A percentile compares a stretch with the other conserved stretches of the same genome.
phyloP scores from a whole-genome alignment of 73 alveolate genomes.

The Tetrahymena malaccensis region DNA sequence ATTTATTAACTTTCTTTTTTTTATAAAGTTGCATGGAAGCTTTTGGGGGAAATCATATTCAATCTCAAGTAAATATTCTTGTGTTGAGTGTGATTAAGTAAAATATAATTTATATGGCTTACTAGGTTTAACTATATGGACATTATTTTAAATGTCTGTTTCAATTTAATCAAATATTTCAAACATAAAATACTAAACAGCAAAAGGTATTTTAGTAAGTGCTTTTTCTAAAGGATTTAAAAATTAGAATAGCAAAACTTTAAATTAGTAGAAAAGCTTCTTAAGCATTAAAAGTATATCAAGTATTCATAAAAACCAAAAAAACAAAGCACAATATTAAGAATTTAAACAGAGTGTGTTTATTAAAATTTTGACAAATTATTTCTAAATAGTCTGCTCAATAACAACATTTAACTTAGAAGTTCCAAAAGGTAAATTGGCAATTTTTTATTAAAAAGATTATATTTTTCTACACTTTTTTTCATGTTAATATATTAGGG shows the following conservation, averaged over 20 bases:
- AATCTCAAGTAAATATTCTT: background rate
- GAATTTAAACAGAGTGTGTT: background rate
- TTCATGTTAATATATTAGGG: too few relatives aligned
- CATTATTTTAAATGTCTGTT: background rate
- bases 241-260: too few relatives aligned
- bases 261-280: too few relatives aligned
- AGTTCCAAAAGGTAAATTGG: background rate
- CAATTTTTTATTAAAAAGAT: too few relatives aligned
- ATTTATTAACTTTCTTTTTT: too few relatives aligned
- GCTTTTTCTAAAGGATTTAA: too few relatives aligned
- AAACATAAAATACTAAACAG: background rate
- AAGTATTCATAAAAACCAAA: background rate
- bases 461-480: too few relatives aligned
- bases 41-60: background rate
- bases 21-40: background rate
- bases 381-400: constrained; percentile 1
- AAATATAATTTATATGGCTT: background rate
- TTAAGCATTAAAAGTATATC: background rate
- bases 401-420: background rate
- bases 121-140: background rate
- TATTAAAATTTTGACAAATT: constrained; percentile 4
- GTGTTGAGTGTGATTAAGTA: background rate
- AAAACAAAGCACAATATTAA: background rate
- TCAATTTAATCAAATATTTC: background rate
- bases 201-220: background rate